These are phyloP conservation scores for Bryoglossum gracile DNA, from an alignment of 495 filamentous ascomycete species.

Conservation along the genomic window DNA sequence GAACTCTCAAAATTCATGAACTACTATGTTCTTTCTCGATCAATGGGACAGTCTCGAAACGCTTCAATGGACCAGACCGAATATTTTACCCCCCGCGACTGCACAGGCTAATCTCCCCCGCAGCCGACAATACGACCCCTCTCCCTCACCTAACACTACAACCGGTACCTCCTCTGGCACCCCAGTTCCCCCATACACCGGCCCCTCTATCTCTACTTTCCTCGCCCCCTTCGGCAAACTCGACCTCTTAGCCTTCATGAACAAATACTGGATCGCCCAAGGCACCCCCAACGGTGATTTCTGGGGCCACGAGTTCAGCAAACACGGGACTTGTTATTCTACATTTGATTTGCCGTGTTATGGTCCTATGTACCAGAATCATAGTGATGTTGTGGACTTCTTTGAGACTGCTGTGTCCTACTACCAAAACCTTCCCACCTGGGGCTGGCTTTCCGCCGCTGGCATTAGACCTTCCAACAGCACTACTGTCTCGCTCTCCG, in stretches of 20 bases:
- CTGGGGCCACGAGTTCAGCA: slow-evolving; percentile 50
- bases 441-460: slow-evolving; percentile 32
- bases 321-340: slow-evolving; percentile 49
- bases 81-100: not conserved
- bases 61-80: not conserved
- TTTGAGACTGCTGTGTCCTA: slow-evolving; percentile 35
- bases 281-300: slow-evolving; percentile 36
- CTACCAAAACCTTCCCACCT: slow-evolving; percentile 39
- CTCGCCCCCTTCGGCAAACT: slow-evolving; percentile 36
- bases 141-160: slow-evolving; percentile 44
- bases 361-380: slow-evolving; percentile 33
- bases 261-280: slow-evolving; percentile 26
- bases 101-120: not conserved
- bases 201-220: slow-evolving; percentile 38
- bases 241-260: slow-evolving; percentile 45
- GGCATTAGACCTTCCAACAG: slow-evolving; percentile 31
- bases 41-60: too few species aligned
- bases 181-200: slow-evolving; percentile 38
- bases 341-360: slow-evolving; percentile 46
- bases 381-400: slow-evolving; percentile 42
- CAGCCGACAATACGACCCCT: slow-evolving; percentile 44
- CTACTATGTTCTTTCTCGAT: too few species aligned
- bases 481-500: slow-evolving; percentile 32
- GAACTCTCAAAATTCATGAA: too few species aligned
- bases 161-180: slow-evolving; percentile 34